These are phyloP conservation scores for Talaromyces stipitatus DNA, from an alignment of 495 filamentous ascomycete species.

Conservation along the genomic window DNA sequence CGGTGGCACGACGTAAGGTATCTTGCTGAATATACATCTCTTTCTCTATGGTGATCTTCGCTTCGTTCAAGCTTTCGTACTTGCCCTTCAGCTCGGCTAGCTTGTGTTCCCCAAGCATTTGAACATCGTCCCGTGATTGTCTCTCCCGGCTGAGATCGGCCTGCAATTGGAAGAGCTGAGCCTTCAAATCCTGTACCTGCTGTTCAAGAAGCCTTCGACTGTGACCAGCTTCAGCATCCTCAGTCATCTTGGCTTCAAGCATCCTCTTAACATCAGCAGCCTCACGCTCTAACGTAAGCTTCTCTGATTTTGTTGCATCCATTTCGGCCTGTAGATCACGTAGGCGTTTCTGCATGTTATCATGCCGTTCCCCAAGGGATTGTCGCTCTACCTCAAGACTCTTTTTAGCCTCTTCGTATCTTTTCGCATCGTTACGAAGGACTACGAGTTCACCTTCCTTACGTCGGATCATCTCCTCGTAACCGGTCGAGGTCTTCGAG, in stretches of 20 bases:
- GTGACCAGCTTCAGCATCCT: constrained; percentile 79
- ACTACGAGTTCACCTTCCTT: constrained; percentile 92
- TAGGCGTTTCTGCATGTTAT: constrained; percentile 68
- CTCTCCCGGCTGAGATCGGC: constrained; percentile 84
- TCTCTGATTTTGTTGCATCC: constrained; percentile 79
- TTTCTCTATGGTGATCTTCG: constrained; percentile 96
- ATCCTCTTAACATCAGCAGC: constrained; percentile 79
- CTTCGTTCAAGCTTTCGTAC: constrained; percentile 79
- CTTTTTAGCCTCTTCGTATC: constrained; percentile 67
- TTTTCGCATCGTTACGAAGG: constrained; percentile 74
- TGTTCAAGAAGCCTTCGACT: constrained; percentile 79
- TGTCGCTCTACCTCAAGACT: constrained; percentile 68
- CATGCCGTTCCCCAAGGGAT: constrained; percentile 62
- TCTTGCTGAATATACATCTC: constrained; percentile 98
- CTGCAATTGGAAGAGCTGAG: constrained; percentile 75
- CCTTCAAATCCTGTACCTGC: constrained; percentile 81
- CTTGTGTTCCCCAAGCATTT: constrained; percentile 85
- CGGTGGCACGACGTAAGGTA: constrained; percentile 77
- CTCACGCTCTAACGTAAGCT: constrained; percentile 75
- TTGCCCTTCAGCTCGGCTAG: constrained; percentile 73
- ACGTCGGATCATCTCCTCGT: constrained; percentile 83
- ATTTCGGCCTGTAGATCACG: constrained; percentile 82
- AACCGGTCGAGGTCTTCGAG: constrained; percentile 85
- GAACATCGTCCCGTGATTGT: constrained; percentile 94
- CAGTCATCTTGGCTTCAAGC: constrained; percentile 79